Conservation (phyloP, 371 early-diverging fungal species). For the Umbelopsis sp. region DNA sequence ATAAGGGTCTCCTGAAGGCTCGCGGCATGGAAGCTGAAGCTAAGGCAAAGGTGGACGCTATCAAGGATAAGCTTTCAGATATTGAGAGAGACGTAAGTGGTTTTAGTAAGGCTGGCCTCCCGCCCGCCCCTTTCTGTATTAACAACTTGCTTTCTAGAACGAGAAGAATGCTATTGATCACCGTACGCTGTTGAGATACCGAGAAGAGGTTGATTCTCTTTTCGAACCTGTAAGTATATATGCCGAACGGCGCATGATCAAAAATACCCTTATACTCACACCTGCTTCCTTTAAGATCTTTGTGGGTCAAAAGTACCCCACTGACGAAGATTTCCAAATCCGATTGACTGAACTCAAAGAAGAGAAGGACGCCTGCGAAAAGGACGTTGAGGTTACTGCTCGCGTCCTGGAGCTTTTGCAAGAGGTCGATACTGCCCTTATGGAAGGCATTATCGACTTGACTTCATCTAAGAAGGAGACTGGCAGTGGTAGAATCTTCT, state of each 20-base stretch:
- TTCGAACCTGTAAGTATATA: conserved; percentile 16
- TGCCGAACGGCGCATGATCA: no score
- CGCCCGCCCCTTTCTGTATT: no score
- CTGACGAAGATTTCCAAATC: neutral
- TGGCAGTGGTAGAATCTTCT: conserved; percentile 41
- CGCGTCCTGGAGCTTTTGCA: conserved; percentile 37
- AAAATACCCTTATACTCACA: no score
- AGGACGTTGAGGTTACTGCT: conserved; percentile 3
- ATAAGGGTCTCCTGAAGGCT: conserved; percentile 35
- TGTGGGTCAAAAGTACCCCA: conserved; percentile 11
- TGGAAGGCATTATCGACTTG: conserved; percentile 51
- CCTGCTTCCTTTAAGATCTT: neutral
- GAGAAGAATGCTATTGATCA: conserved; percentile 49
- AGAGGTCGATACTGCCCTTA: conserved; percentile 33
- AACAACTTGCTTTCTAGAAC: conserved; percentile 23
- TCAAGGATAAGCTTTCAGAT: conserved; percentile 27
- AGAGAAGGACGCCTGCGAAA: conserved; percentile 2
- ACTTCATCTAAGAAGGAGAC: conserved; percentile 27
- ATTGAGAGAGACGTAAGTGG: conserved; percentile 31
- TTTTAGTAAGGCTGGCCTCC: no score
- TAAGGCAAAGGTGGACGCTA: conserved; percentile 19
- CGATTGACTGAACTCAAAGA: conserved; percentile 38
- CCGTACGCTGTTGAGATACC: conserved; percentile 43
- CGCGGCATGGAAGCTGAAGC: conserved; percentile 31
- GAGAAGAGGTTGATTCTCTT: conserved; percentile 33